Base-by-base conservation (phyloP, 1,284 basidiomycete genomes). In the Heterobasidion annosum region DNA sequence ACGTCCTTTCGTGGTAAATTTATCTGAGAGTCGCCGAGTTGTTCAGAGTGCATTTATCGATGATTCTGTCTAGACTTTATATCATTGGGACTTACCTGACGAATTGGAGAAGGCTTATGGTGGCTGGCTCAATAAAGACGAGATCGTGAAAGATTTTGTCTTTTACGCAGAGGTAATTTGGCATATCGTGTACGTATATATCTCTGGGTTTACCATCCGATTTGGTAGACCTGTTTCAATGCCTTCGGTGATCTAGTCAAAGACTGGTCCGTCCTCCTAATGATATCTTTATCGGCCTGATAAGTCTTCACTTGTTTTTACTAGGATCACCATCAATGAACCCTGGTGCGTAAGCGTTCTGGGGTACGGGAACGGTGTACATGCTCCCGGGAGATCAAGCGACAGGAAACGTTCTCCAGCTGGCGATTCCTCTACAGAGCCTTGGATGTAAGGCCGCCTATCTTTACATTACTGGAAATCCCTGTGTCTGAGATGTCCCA, bases 41-140 rank as follows among this genome's bases (percentile, higher is more conserved):
- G 1, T 66, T 56, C 5, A 40, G 12, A n/a, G 6, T 8, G 10
- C n/a, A n/a, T 12, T n/a, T 25, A 32, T 25, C 15, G 50, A 47
- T 32, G 10, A 3, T 34, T 4, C 25, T 25, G 34, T 48, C 7
- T 57, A 85, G 83, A 89, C 86, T 0, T 67, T 89, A 43, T 88
- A 87, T 67, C 86, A 89, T 64, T 90, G 85, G 87, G 88, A 91
- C 62, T 73, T 88, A 4, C 87, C 87, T 3, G 83, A 84, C 64
- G 78, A 68, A 1, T 72, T 90, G 33, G 77, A 88, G 53, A 79
- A 86, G 54, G 74, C 82, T 47, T 90, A 90, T 66, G 79, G 81
- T n/a, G 87, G 87, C 2, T 89, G 85, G 82, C 68, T 88, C 54
- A 79, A 82, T 68, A 79, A 78, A 61, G 77, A 56, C 57, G 49